These are phyloP conservation scores for Triticum monococcum DNA, from an alignment of 176 grass and related monocot species.

Conservation along the genomic window DNA sequence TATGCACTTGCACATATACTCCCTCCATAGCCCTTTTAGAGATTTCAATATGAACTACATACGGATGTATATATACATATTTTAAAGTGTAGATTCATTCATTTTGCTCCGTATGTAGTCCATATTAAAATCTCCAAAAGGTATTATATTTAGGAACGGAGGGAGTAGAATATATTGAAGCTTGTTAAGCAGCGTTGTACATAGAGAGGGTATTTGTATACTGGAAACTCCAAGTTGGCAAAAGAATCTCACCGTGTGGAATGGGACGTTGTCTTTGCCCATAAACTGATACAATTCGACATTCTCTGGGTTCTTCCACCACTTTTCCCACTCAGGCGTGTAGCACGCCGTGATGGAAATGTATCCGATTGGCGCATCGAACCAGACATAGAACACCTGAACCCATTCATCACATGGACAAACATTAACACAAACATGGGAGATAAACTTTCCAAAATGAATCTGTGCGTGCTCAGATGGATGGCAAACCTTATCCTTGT, in stretches of 20 bases:
- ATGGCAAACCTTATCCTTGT: constrained; percentile 55
- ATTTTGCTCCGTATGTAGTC: too few species aligned
- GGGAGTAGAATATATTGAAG: neutral
- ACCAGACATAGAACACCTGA: constrained; percentile 90
- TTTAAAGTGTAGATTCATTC: too few species aligned
- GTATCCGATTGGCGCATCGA: constrained; percentile 85
- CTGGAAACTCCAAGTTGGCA: neutral
- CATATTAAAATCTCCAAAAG: too few species aligned
- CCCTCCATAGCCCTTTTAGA: too few species aligned
- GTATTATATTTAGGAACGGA: too few species aligned
- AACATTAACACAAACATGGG: neutral
- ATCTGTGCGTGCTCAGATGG: neutral
- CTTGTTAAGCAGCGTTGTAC: neutral
- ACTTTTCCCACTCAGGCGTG: constrained; percentile 79
- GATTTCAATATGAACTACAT: too few species aligned
- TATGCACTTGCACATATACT: neutral
- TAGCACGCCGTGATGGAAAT: constrained; percentile 80
- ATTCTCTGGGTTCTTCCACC: constrained; percentile 95
- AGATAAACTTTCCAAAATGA: neutral
- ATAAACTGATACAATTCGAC: constrained; percentile 88
- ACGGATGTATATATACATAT: too few species aligned
- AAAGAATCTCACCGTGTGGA: constrained; percentile 68
- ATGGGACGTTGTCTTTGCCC: constrained; percentile 93
- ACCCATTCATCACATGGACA: neutral
- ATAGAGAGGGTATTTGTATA: neutral